These are phyloP conservation scores for Datisca glomerata DNA, from an alignment of 306 rosid species.

Conservation along the genomic window DNA sequence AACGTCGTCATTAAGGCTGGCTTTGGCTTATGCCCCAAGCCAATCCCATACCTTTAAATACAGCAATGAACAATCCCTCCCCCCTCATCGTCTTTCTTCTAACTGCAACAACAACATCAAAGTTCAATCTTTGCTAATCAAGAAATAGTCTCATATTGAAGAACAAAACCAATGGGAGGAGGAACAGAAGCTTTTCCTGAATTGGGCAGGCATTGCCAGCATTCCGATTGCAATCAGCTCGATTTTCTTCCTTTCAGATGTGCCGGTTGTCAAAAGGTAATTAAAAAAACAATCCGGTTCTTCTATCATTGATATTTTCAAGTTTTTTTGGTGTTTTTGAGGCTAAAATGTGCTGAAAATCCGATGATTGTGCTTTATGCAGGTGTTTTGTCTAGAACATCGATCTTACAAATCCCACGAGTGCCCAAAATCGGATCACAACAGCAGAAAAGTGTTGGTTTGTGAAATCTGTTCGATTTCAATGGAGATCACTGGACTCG, in stretches of 20 bases:
- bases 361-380: neutral
- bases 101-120: too few relatives aligned
- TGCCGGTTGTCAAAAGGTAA: constrained; percentile 48
- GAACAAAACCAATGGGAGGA: too few relatives aligned
- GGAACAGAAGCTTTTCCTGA: constrained; percentile 95
- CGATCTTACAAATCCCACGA: constrained; percentile 60
- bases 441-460: constrained; percentile 68
- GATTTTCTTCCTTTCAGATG: constrained; percentile 89
- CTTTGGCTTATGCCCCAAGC: too few relatives aligned
- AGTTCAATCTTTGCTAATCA: too few relatives aligned
- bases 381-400: constrained; percentile 80
- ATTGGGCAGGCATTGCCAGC: constrained; percentile 77
- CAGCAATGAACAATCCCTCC: too few relatives aligned
- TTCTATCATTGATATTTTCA: neutral
- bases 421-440: constrained; percentile 58
- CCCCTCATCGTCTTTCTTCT: too few relatives aligned
- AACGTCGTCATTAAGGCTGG: too few relatives aligned
- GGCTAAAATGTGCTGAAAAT: neutral
- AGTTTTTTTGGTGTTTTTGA: neutral
- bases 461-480: constrained; percentile 65
- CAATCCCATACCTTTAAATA: too few relatives aligned
- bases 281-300: neutral
- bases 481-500: constrained; percentile 48
- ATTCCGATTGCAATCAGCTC: constrained; percentile 51
- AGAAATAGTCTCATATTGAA: too few relatives aligned